Evolutionary conservation across 805 yeast species (phyloP).

Genomic region (Saccharomycopsis sp.): DNA sequence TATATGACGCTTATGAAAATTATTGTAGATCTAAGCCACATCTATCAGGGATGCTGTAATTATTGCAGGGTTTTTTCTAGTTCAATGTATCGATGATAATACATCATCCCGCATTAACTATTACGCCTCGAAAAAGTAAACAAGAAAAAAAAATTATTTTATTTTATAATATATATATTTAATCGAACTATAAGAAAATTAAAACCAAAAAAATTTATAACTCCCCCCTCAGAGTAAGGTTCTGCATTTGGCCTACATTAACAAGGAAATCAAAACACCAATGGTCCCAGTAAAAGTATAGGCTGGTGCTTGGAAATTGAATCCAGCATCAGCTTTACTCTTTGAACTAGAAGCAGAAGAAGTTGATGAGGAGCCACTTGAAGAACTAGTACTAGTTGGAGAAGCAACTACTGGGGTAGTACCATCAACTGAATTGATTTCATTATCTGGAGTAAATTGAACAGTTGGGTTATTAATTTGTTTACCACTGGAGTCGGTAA

Average conservation of each 20-base stretch:
- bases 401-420: constrained; percentile 21
- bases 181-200: neutral
- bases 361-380: constrained; percentile 20
- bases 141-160: no score
- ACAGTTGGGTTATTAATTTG: constrained; percentile 32
- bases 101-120: neutral
- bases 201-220: neutral
- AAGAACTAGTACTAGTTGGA: constrained; percentile 21
- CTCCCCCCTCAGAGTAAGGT: no score
- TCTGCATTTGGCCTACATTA: constrained; percentile 4
- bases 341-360: constrained; percentile 21
- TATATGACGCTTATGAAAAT: no score
- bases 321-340: constrained; percentile 27
- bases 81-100: no score
- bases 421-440: constrained; percentile 28
- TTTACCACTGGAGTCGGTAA: constrained; percentile 32
- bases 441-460: constrained; percentile 31
- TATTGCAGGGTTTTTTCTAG: no score
- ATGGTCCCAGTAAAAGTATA: constrained; percentile 8
- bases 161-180: neutral
- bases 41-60: no score
- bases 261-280: constrained; percentile 12
- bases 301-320: constrained; percentile 10
- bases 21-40: no score
- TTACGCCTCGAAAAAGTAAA: neutral